Percentiles rank a stretch among this genome's conserved stretches.
Conservation (phyloP, 176 grass and related monocot species). For the Tuctoria greenei region DNA sequence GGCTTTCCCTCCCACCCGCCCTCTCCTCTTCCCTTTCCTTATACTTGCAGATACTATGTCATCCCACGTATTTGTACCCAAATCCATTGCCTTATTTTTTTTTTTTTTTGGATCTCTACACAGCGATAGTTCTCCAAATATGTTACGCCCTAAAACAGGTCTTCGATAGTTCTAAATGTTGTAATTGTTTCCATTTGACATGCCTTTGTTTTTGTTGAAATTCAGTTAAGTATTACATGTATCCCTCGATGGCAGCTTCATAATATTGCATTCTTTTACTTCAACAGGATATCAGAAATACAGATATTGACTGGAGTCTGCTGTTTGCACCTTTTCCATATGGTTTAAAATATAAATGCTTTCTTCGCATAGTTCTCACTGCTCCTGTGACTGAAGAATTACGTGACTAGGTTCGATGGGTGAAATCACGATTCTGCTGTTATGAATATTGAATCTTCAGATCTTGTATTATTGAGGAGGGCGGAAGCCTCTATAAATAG, state of each 20-base stretch:
- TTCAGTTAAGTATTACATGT: neutral
- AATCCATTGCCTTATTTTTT: neutral
- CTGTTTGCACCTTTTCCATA: slow-evolving; percentile 71
- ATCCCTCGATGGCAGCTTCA: slow-evolving; percentile 24
- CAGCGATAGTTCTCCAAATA: neutral
- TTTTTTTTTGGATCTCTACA: neutral
- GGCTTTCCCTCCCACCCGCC: neutral
- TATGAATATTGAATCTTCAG: too few relatives aligned
- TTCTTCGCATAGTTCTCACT: slow-evolving; percentile 64
- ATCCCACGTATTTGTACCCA: neutral
- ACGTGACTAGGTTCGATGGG: slow-evolving; percentile 73
- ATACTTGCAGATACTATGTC: neutral
- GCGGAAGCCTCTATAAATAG: too few relatives aligned
- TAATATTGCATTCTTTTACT: slow-evolving; percentile 34
- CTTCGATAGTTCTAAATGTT: slow-evolving; percentile 1
- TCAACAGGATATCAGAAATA: slow-evolving; percentile 47
- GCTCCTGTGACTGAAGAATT: slow-evolving; percentile 51
- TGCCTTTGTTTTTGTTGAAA: neutral
- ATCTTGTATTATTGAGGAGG: too few relatives aligned
- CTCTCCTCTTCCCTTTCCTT: neutral
- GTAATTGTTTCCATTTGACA: neutral
- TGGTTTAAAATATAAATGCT: slow-evolving; percentile 38
- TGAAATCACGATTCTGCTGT: slow-evolving; percentile 71
- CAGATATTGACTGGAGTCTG: slow-evolving; percentile 49
- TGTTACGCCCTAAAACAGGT: neutral